Evolutionary conservation across 441 rosid genomes (phyloP).

Genomic region (Erodium texanum): DNA sequence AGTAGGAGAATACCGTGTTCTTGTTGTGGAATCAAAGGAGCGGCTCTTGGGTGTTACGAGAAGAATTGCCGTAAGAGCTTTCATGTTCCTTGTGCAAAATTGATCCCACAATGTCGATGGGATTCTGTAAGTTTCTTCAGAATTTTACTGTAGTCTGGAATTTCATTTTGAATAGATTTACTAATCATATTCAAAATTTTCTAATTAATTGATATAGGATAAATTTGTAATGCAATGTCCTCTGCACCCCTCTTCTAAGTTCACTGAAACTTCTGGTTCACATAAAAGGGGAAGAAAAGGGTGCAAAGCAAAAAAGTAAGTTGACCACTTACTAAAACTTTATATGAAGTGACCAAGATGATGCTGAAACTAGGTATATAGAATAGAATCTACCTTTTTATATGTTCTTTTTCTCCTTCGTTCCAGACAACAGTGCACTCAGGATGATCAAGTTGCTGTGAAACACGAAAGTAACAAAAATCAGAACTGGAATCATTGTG

Average conservation of each 20-base stretch:
- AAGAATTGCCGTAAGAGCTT: slow-evolving; percentile 74
- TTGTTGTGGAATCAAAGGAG: slow-evolving; percentile 19
- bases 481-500: slow-evolving; percentile 26
- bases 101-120: slow-evolving; percentile 72
- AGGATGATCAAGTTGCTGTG: slow-evolving; percentile 26
- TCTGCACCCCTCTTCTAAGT: slow-evolving; percentile 49
- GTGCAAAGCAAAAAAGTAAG: slow-evolving; percentile 36
- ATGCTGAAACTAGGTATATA: background rate
- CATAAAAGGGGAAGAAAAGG: slow-evolving; percentile 29
- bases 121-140: slow-evolving; percentile 24
- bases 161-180: background rate
- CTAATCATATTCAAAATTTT: background rate
- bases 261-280: slow-evolving; percentile 33
- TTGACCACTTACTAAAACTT: background rate
- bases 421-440: slow-evolving; percentile 30
- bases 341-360: background rate
- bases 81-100: slow-evolving; percentile 83
- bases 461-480: slow-evolving; percentile 17
- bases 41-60: slow-evolving; percentile 15
- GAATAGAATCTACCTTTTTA: background rate
- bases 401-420: slow-evolving; percentile 11
- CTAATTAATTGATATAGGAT: slow-evolving; percentile 32
- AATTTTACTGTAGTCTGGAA: background rate
- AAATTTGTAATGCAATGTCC: slow-evolving; percentile 78
- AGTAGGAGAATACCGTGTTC: slow-evolving; percentile 18